A percentile compares a stretch with the other conserved stretches of the same genome.
Conservation (phyloP, 805 yeast species). For the Yarrowia sp. region DNA sequence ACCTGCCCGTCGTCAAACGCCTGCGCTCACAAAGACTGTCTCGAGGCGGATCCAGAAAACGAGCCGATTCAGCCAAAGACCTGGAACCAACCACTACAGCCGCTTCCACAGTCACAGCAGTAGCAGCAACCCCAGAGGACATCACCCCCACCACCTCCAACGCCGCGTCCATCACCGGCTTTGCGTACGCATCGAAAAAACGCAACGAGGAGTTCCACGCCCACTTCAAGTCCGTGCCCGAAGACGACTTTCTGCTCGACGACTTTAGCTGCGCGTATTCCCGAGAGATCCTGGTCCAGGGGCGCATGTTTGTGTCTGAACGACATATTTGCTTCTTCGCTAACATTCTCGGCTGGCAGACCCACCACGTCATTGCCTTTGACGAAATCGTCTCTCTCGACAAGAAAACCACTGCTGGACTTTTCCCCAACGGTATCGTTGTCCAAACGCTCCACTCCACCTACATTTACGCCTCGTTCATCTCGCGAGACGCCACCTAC, state of each 20-base stretch:
- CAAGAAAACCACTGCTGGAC: conserved; percentile 79
- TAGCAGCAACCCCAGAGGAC: not conserved
- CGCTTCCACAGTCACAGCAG: not conserved
- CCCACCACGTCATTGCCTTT: conserved; percentile 68
- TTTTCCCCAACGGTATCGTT: conserved; percentile 85
- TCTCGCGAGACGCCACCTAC: conserved; percentile 74
- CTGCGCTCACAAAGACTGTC: not conserved
- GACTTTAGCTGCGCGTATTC: conserved; percentile 90
- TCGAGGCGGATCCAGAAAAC: not conserved
- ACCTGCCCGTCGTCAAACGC: conserved; percentile 19
- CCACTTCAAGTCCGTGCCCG: conserved; percentile 64
- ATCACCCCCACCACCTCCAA: conserved; percentile 5
- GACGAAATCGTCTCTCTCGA: conserved; percentile 72
- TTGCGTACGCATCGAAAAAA: conserved; percentile 35
- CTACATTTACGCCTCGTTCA: conserved; percentile 83
- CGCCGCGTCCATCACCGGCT: conserved; percentile 22
- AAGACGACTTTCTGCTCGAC: conserved; percentile 70
- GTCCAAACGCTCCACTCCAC: conserved; percentile 61
- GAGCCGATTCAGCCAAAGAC: not conserved
- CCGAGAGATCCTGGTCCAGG: conserved; percentile 82
- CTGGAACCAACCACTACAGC: not conserved
- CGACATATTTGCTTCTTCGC: conserved; percentile 81
- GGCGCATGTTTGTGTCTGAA: conserved; percentile 78
- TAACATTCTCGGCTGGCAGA: conserved; percentile 85
- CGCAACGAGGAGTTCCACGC: conserved; percentile 76